These are phyloP conservation scores for Phoma sp. DNA, from an alignment of 2,329 filamentous ascomycete genomes.

Conservation along the genomic window DNA sequence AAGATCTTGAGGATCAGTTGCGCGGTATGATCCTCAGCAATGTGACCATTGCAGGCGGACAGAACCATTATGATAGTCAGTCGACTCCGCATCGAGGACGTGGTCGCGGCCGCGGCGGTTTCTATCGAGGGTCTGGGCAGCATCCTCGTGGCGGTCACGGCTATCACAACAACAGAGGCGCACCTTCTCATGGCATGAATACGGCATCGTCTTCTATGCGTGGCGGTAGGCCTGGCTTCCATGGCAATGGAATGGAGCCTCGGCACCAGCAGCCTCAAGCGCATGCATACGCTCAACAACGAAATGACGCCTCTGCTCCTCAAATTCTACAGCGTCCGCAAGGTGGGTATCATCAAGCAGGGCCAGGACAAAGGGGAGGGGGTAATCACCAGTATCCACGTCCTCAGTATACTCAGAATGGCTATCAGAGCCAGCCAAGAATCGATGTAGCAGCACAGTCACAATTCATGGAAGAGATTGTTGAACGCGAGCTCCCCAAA, in stretches of 20 bases:
- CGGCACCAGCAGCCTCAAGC: slow-evolving; percentile 17
- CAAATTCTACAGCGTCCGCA: slow-evolving; percentile 33
- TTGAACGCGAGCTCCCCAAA: slow-evolving; percentile 57
- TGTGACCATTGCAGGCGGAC: slow-evolving; percentile 38
- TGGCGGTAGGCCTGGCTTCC: slow-evolving; percentile 16
- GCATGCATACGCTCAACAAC: slow-evolving; percentile 8
- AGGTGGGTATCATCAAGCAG: slow-evolving; percentile 11
- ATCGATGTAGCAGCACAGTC: slow-evolving; percentile 45
- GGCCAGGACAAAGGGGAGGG: slow-evolving; percentile 7
- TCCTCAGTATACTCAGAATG: slow-evolving; percentile 24
- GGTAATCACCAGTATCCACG: slow-evolving; percentile 17
- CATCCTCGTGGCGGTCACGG: slow-evolving; percentile 11
- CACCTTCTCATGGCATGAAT: slow-evolving; percentile 10
- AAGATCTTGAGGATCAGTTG: slow-evolving; percentile 59
- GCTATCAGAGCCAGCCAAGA: slow-evolving; percentile 23
- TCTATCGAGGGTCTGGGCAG: slow-evolving; percentile 17
- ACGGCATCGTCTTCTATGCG: slow-evolving; percentile 8
- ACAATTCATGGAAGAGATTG: slow-evolving; percentile 52
- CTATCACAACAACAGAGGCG: slow-evolving; percentile 17
- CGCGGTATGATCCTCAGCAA: slow-evolving; percentile 66
- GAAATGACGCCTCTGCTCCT: slow-evolving; percentile 9
- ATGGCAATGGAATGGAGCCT: slow-evolving; percentile 8
- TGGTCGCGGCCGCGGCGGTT: slow-evolving; percentile 28
- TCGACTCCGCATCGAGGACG: slow-evolving; percentile 29
- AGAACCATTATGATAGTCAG: slow-evolving; percentile 25